Percentiles rank a stretch among this genome's conserved stretches.
phyloP scores from a whole-genome alignment of 2,329 filamentous ascomycete species.

The Karstenula rhodostoma region DNA sequence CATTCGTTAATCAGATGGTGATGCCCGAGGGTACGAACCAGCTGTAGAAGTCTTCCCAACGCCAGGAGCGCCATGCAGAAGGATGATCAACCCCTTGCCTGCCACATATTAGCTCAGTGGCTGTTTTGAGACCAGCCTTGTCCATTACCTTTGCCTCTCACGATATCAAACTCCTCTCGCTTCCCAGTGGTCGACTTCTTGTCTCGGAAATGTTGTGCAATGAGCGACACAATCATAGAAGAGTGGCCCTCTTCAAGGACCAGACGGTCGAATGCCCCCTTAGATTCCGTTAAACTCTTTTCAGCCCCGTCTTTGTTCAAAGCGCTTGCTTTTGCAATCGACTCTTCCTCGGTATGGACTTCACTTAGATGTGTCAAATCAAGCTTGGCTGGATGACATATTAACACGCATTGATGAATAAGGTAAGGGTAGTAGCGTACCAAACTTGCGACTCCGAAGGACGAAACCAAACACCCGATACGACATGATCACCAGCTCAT shows the following conservation, averaged over 20 bases:
- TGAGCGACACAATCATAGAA: constrained; percentile 12
- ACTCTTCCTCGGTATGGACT: neutral
- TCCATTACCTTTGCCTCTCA: constrained; percentile 13
- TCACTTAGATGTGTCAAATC: constrained; percentile 11
- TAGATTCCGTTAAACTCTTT: neutral
- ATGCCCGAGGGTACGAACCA: constrained; percentile 2
- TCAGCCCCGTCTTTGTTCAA: neutral
- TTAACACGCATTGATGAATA: neutral
- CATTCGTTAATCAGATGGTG: neutral
- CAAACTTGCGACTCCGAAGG: constrained; percentile 20
- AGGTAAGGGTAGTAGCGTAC: neutral
- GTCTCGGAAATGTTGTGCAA: constrained; percentile 17
- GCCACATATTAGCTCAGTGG: too few relatives aligned
- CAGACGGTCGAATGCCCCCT: constrained; percentile 9
- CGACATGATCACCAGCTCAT: constrained; percentile 12
- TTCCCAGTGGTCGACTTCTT: constrained; percentile 11
- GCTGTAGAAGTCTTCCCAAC: constrained; percentile 24
- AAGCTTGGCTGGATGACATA: constrained; percentile 2
- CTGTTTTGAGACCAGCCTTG: neutral
- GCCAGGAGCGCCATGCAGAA: constrained; percentile 19
- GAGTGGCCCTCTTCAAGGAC: constrained; percentile 9
- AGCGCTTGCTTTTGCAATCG: neutral
- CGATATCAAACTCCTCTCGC: constrained; percentile 13
- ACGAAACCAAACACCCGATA: constrained; percentile 21
- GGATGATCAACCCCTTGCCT: constrained; percentile 19